phyloP scores from a whole-genome alignment of 2,329 filamentous ascomycete species.

The Pseudomassariella vexata region DNA sequence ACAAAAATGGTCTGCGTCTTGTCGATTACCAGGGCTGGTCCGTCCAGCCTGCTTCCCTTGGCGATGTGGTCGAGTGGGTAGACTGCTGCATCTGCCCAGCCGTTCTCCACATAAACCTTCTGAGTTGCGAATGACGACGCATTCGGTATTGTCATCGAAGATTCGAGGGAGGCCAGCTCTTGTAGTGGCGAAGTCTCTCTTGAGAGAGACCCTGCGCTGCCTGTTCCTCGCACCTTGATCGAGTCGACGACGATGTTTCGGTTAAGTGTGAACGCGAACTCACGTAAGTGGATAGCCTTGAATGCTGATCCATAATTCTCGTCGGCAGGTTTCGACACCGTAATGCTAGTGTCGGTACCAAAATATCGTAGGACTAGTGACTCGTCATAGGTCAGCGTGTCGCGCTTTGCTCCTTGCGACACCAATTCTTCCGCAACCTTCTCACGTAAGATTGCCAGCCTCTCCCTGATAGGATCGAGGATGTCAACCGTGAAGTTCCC shows the following conservation, averaged over 20 bases:
- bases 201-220: conserved; percentile 11
- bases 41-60: conserved; percentile 16
- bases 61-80: conserved; percentile 20
- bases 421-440: conserved; percentile 31
- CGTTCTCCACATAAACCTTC: conserved; percentile 18
- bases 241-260: conserved; percentile 34
- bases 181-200: conserved; percentile 10
- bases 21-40: conserved; percentile 54
- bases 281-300: conserved; percentile 27
- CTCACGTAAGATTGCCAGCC: conserved; percentile 4
- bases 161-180: conserved; percentile 9
- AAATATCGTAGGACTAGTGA: conserved; percentile 43
- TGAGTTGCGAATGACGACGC: too few species aligned
- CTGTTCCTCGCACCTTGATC: conserved; percentile 25
- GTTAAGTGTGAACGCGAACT: conserved; percentile 33
- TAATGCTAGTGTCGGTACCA: conserved; percentile 41
- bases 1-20: conserved; percentile 72
- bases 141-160: too few species aligned
- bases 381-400: conserved; percentile 14
- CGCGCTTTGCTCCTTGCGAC: conserved; percentile 12
- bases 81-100: conserved; percentile 19
- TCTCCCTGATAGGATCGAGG: conserved; percentile 5
- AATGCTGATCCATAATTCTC: conserved; percentile 31
- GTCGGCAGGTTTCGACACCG: conserved; percentile 33
- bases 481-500: conserved; percentile 7